Base-by-base conservation (phyloP, 176 grass and related monocot genomes). In the Avena eriantha region DNA sequence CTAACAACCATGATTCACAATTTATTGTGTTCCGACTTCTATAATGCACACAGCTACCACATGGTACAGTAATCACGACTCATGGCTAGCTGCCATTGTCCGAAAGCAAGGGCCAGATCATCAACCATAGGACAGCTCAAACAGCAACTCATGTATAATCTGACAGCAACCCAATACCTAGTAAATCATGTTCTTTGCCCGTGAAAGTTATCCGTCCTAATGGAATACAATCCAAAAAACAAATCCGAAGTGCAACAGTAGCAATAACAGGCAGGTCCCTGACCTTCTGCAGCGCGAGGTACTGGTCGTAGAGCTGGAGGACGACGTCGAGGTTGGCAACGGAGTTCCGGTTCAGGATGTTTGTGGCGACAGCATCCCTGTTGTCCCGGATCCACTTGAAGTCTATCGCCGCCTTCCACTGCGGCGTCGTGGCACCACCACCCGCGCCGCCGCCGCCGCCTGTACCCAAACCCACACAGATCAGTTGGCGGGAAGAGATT, bases 331-430 rank as follows among this genome's bases (percentile, higher is more conserved):
- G 86, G 85, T 98, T 92, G 31, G 93, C 93, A 49, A 57, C 73
- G 4, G 93, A 96, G 26, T 96, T 98, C 79, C 92, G 84, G 54
- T 59, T 82, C 17, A 53, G 85, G 49, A 98, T 96, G 50, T 98
- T 98, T 59, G 83, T 80, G 0, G 92, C 86, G 5, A 96, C 90
- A 8, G 79, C 77, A 22, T 94, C 92, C 89, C 81, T 88, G 82
- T 98, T 98, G 11, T 98, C 96, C 76, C 93, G 88, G 82, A 96
- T 98, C 96, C 92, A 98, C 83, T 98, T 98, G 96, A 98, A 98
- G 79, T 98, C 96, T 72, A 98, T 94, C 57, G 96, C 88, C 8
- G 96, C 92, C 85, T 90, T 98, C 96, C 96, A 98, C 56, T 91
- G 92, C 76, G 88, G 90, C 89, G 69, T 94, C 47, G 47, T 72